These are phyloP conservation scores for Raffaelea ambrosiae DNA, from an alignment of 2,329 filamentous ascomycete genomes.

Conservation along the genomic window DNA sequence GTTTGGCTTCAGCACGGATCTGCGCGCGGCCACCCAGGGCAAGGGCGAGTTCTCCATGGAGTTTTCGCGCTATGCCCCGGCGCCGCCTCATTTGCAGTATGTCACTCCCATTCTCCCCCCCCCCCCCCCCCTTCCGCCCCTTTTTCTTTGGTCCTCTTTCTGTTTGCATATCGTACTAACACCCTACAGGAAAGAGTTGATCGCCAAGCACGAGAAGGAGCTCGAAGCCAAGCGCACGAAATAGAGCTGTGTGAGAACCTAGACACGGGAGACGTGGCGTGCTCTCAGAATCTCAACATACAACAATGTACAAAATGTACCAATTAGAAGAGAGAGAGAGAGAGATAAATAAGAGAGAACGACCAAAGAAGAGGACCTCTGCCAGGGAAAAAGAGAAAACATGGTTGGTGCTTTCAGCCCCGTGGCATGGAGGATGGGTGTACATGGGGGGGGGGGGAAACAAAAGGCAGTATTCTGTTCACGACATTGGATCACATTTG, in stretches of 20 bases:
- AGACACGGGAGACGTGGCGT: too few species aligned
- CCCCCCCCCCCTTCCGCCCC: not conserved
- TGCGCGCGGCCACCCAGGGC: constrained; percentile 89
- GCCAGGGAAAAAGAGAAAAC: too few species aligned
- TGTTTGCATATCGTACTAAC: constrained; percentile 17
- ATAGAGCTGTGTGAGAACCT: constrained; percentile 18
- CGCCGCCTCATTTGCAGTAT: constrained; percentile 82
- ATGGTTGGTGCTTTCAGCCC: too few species aligned
- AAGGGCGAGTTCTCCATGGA: constrained; percentile 99
- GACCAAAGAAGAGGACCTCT: too few species aligned
- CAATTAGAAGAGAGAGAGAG: too few species aligned
- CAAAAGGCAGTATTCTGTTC: not conserved
- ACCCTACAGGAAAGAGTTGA: constrained; percentile 42
- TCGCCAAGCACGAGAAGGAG: constrained; percentile 52
- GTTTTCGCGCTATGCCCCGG: constrained; percentile 89
- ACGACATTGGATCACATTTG: not conserved
- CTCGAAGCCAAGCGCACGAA: constrained; percentile 48
- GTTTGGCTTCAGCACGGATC: constrained; percentile 92
- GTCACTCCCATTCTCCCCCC: constrained; percentile 23
- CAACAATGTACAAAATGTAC: too few species aligned
- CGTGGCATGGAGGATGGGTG: too few species aligned
- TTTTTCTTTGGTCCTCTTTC: not conserved
- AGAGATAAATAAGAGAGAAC: too few species aligned
- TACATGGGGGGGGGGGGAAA: too few species aligned
- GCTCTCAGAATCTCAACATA: too few species aligned